Base-by-base conservation (phyloP, 768 basidiomycete genomes). In the Amanita rubescens region DNA sequence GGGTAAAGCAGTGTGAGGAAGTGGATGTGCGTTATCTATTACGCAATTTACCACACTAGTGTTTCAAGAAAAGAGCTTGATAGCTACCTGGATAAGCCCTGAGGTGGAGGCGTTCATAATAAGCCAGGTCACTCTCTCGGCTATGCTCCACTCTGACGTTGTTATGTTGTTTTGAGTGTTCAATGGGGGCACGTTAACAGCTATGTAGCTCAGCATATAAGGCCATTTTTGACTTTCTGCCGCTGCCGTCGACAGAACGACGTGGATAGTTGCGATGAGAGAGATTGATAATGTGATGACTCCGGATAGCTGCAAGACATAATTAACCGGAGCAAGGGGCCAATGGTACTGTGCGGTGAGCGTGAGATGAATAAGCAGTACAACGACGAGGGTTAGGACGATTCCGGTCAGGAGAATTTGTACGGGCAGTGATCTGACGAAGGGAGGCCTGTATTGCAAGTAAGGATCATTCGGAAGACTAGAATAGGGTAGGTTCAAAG, bases 291-390 rank as follows among this genome's bases (percentile, higher is more conserved):
- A 82, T 3, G 87, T 84, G 32, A 79, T 73, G 24, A 94, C 91
- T 7, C 90, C 91, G 2, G 84, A 81, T 11, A 98, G 65, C 66
- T 98, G 96, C 32, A 97, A 81, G 50, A 84, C 75, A 68, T 90
- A 99, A 71, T 99, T 99, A 62, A 90, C 79, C 5, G 85, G 87
- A 0, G 94, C 92, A 37, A 99, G 84, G 0, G 93, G 91, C 79
- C 88, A 90, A 67, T 99, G 96, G 59, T 95, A 97, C 65, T 95
- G 92, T 0, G 87, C 88, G 4, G 96, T 97, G 71, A 99, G 96
- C 55, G 93, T 67, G 59, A 99, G 84, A 60, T 98, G 94, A 53
- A 96, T 82, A 60, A 96, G 76, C 39, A 99, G 84, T 17, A 95
- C 86, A 42, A 78, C 74, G 42, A 89, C 80, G 56, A 98, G 81